These are phyloP conservation scores for Phytopythium cucurbitacearum DNA, from an alignment of 352 stramenopile species.

Conservation along the genomic window DNA sequence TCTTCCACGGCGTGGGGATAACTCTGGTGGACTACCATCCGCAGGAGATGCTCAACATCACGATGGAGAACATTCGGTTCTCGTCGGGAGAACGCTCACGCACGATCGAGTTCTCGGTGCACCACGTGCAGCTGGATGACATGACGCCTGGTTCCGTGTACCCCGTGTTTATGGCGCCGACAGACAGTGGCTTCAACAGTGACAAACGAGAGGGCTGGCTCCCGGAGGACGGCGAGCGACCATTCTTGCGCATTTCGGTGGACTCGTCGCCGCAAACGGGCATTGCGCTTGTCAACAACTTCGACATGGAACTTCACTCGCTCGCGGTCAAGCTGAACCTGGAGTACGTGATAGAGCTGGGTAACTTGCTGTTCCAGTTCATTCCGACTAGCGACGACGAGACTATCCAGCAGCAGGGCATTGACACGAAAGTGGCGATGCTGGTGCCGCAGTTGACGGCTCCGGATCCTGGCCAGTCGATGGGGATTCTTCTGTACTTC, in stretches of 20 bases:
- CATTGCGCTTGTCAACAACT: slow-evolving; percentile 78
- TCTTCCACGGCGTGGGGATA: slow-evolving; percentile 67
- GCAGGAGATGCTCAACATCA: slow-evolving; percentile 82
- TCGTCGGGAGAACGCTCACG: slow-evolving; percentile 46
- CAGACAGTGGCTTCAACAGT: slow-evolving; percentile 86
- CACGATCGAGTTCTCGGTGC: slow-evolving; percentile 49
- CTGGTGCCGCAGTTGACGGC: slow-evolving; percentile 45
- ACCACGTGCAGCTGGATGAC: slow-evolving; percentile 86
- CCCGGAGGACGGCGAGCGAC: slow-evolving; percentile 62
- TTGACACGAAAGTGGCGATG: slow-evolving; percentile 61
- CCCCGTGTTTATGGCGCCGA: slow-evolving; percentile 66
- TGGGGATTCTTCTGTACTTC: slow-evolving; percentile 80
- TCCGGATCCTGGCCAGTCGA: slow-evolving; percentile 37
- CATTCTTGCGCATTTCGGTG: slow-evolving; percentile 64
- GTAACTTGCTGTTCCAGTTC: slow-evolving; percentile 74
- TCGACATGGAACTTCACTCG: slow-evolving; percentile 65
- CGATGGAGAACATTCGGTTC: slow-evolving; percentile 79
- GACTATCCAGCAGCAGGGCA: slow-evolving; percentile 46
- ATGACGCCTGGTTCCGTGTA: slow-evolving; percentile 75
- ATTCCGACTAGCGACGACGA: slow-evolving; percentile 66
- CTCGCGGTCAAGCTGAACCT: slow-evolving; percentile 75
- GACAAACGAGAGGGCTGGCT: slow-evolving; percentile 85
- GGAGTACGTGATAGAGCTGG: slow-evolving; percentile 72
- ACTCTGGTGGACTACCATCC: slow-evolving; percentile 77
- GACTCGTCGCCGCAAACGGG: slow-evolving; percentile 61